These are phyloP conservation scores for Lichenothelia convexa DNA, from an alignment of 495 filamentous ascomycete species.

Conservation along the genomic window DNA sequence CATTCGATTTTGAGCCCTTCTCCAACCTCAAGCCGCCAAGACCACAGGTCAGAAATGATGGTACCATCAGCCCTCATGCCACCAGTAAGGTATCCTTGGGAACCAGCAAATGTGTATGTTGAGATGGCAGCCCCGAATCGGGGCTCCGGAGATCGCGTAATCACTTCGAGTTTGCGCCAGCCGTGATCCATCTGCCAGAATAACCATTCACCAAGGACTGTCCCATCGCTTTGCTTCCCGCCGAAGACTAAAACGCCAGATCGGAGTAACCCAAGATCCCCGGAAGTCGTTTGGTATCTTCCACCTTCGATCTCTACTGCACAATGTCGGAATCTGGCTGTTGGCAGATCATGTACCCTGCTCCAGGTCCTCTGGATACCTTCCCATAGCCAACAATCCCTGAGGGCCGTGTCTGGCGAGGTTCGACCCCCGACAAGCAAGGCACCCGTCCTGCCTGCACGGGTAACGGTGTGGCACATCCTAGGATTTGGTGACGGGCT, in stretches of 20 bases:
- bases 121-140: slow-evolving; percentile 42
- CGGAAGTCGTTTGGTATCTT: too few relatives aligned
- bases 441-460: slow-evolving; percentile 28
- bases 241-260: slow-evolving; percentile 42
- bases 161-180: slow-evolving; percentile 23
- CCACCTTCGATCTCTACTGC: slow-evolving; percentile 32
- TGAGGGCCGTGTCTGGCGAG: slow-evolving; percentile 46
- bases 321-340: slow-evolving; percentile 54
- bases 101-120: slow-evolving; percentile 12
- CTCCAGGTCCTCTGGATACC: slow-evolving; percentile 43
- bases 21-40: slow-evolving; percentile 25
- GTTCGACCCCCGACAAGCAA: slow-evolving; percentile 62
- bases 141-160: slow-evolving; percentile 21
- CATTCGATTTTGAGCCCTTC: slow-evolving; percentile 2
- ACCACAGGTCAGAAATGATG: slow-evolving; percentile 37
- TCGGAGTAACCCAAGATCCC: too few relatives aligned
- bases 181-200: slow-evolving; percentile 39
- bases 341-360: slow-evolving; percentile 39
- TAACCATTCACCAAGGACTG: slow-evolving; percentile 40
- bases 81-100: slow-evolving; percentile 42
- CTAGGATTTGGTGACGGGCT: slow-evolving; percentile 30
- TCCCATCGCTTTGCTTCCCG: slow-evolving; percentile 42
- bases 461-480: slow-evolving; percentile 64
- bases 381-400: slow-evolving; percentile 55
- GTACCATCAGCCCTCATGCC: slow-evolving; percentile 44